A percentile compares a stretch with the other conserved stretches of the same genome.
Evolutionary conservation across 2,329 filamentous ascomycete genomes (phyloP).

Genomic region (Botryotinia globosa): DNA sequence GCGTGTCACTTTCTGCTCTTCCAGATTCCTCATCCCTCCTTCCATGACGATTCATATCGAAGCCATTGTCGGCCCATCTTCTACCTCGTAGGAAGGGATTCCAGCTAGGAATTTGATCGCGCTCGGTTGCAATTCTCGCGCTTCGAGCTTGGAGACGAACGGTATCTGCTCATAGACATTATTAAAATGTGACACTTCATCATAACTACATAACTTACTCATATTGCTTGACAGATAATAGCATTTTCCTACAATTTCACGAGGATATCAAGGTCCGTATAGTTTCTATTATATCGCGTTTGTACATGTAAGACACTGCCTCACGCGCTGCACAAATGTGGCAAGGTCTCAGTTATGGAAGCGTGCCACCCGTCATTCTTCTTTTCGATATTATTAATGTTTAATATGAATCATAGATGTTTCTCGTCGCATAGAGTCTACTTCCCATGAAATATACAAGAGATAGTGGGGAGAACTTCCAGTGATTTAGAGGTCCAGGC

Average conservation of each 20-base stretch:
- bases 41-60: neutral
- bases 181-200: neutral
- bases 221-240: neutral
- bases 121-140: neutral
- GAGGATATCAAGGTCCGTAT: no score
- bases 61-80: neutral
- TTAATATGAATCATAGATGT: neutral
- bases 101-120: neutral
- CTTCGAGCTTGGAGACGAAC: constrained; percentile 7
- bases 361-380: neutral
- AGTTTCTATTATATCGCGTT: neutral
- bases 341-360: neutral
- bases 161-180: neutral
- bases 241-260: neutral
- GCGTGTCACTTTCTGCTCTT: neutral
- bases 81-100: neutral
- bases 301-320: neutral
- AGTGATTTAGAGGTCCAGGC: neutral
- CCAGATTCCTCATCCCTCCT: neutral
- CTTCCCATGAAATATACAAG: neutral
- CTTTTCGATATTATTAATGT: neutral
- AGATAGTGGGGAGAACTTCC: neutral
- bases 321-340: neutral
- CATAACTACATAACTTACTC: neutral
- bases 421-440: neutral